These are phyloP conservation scores for Ustilago tritici DNA, from an alignment of 1,284 basidiomycete species.

Conservation along the genomic window DNA sequence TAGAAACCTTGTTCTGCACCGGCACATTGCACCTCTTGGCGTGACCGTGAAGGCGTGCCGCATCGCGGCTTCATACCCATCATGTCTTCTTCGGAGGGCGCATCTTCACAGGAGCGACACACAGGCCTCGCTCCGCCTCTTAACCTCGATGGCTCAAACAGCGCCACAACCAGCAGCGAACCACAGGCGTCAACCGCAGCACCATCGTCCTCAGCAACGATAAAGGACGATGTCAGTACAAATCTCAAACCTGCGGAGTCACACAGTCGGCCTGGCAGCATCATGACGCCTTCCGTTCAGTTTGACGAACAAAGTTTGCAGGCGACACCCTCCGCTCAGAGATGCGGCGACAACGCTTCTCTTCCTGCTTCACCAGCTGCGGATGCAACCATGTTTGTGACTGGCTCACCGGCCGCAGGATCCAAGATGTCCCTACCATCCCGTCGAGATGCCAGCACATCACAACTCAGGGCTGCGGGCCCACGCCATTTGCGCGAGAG, in stretches of 20 bases:
- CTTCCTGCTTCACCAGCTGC: constrained; percentile 30
- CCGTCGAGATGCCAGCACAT: constrained; percentile 19
- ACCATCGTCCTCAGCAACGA: constrained; percentile 8
- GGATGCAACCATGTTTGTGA: constrained; percentile 12
- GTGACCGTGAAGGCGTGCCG: constrained; percentile 1
- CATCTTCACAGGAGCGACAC: constrained; percentile 15
- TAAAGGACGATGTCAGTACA: constrained; percentile 28
- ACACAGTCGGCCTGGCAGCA: constrained; percentile 28
- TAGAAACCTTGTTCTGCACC: not conserved
- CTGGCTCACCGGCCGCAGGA: constrained; percentile 11
- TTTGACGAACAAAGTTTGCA: constrained; percentile 52
- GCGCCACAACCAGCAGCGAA: constrained; percentile 4
- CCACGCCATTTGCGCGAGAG: constrained; percentile 19
- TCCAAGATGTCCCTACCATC: constrained; percentile 10
- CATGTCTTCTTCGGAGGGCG: constrained; percentile 21
- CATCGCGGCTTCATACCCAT: not conserved
- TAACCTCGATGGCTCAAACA: constrained; percentile 7
- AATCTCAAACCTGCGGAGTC: constrained; percentile 23
- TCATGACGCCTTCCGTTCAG: constrained; percentile 45
- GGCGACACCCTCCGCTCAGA: constrained; percentile 34
- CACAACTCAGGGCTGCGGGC: constrained; percentile 10
- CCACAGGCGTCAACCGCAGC: constrained; percentile 5
- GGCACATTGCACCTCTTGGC: not conserved
- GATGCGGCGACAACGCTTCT: constrained; percentile 31
- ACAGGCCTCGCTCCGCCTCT: constrained; percentile 23